Conservation (phyloP, 140 eudicot genomes). For the Senecio squalidus region DNA sequence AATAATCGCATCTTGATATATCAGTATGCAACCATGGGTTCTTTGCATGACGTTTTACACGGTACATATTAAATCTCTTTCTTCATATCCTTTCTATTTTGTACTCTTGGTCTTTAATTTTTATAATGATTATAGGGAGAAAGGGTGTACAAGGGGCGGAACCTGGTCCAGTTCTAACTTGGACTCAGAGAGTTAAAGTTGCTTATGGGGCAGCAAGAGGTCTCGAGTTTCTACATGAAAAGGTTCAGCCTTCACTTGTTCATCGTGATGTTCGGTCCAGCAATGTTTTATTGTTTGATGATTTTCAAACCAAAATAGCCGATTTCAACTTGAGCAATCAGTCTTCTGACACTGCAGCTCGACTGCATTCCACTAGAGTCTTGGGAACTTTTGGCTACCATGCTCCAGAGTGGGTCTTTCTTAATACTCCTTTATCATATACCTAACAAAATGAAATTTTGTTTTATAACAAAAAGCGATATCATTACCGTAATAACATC, state of each 20-base stretch:
- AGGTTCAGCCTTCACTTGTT: conserved; percentile 82
- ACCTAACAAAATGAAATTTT: background rate
- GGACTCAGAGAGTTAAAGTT: conserved; percentile 78
- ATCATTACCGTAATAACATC: too few relatives aligned
- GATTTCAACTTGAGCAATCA: conserved; percentile 78
- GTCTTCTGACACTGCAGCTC: conserved; percentile 87
- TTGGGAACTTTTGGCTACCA: conserved; percentile 92
- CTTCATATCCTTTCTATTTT: background rate
- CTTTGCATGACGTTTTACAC: conserved; percentile 79
- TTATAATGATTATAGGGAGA: conserved; percentile 41
- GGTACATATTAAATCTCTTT: conserved; percentile 34
- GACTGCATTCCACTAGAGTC: conserved; percentile 82
- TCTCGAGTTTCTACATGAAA: conserved; percentile 77
- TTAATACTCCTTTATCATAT: background rate
- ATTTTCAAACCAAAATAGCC: conserved; percentile 69
- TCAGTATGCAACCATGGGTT: conserved; percentile 82
- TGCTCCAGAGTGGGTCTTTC: conserved; percentile 76
- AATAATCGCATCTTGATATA: conserved; percentile 66
- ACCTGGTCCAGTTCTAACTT: conserved; percentile 76
- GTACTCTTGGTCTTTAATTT: background rate
- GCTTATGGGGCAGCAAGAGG: conserved; percentile 92
- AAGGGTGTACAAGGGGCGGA: conserved; percentile 90
- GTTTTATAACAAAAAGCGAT: too few relatives aligned
- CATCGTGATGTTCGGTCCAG: conserved; percentile 93
- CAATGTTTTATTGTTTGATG: conserved; percentile 72